Percentiles rank a stretch among this genome's conserved stretches.
These are phyloP conservation scores for Macrotyloma uniflorum DNA, from an alignment of 306 rosid species.

Conservation along the genomic window DNA sequence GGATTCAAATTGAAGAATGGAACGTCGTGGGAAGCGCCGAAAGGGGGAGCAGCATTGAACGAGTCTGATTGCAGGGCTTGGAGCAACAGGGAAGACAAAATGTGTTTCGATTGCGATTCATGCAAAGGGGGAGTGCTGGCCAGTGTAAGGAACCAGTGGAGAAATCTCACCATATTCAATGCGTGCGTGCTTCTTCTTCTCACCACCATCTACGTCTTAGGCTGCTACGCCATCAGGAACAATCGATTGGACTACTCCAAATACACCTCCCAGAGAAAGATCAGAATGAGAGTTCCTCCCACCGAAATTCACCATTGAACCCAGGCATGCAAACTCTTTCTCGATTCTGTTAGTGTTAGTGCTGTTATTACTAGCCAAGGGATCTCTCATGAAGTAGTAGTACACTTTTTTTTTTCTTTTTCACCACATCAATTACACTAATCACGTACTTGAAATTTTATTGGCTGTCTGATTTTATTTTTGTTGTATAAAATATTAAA, in stretches of 20 bases:
- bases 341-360: no score
- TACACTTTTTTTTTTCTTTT: no score
- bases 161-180: slow-evolving; percentile 57
- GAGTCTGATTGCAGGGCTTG: slow-evolving; percentile 61
- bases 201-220: slow-evolving; percentile 54
- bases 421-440: no score
- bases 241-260: slow-evolving; percentile 33
- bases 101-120: slow-evolving; percentile 63
- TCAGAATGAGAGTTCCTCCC: background rate
- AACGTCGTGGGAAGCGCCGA: slow-evolving; percentile 61
- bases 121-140: slow-evolving; percentile 77
- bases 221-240: slow-evolving; percentile 64
- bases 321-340: background rate
- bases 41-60: background rate
- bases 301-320: background rate
- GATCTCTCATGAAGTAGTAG: no score
- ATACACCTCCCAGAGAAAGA: background rate
- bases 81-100: slow-evolving; percentile 45
- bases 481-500: no score
- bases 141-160: slow-evolving; percentile 63
- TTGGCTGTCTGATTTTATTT: no score
- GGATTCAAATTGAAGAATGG: slow-evolving; percentile 62
- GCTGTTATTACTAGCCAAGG: no score
- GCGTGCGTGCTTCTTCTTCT: slow-evolving; percentile 36
- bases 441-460: no score